Base-by-base conservation (phyloP, 2,329 filamentous ascomycete species). In the Alternaria conjuncta region DNA sequence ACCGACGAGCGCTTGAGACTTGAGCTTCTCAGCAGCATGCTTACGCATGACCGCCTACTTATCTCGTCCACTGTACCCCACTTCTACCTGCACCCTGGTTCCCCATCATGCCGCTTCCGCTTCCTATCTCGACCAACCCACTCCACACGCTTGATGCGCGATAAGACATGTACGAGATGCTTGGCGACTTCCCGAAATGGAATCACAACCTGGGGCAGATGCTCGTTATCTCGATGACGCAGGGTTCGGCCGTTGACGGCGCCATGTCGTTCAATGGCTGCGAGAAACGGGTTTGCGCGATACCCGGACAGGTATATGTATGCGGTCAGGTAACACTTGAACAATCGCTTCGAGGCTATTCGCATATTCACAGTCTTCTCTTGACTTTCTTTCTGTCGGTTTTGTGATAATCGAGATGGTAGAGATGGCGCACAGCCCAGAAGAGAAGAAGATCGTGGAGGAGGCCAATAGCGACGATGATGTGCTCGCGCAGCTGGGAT, bases 401-500 rank as follows among this genome's bases (percentile, higher is more conserved):
- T 15, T 15, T 32, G 18, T 32, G 18, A n/a, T 13, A 3, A 25
- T 36, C 13, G 7, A 44, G 5, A 26, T 32, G 12, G 23, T 53
- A 36, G 47, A 21, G 2, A 72, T 71, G 68, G 55, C 61, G 30
- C 12, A 53, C 12, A 65, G 20, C 36, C 60, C 63, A n/a, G 57
- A 53, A n/a, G 68, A 73, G 58, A 74, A 75, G 59, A 74, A 75
- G 59, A 67, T 71, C 10, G 60, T 75, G 11, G 61, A 68, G 23
- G 69, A 69, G 12, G 62, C 41, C 9, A 69, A 68, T 26, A 74
- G 69, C 41, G 81, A 82, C 61, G 80, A 82, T 74, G 75, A 75
- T 20, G 77, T 78, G 20, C 75, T 83, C 2, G 79, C 79, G 51
- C 72, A 80, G 59, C 61, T 82, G 41, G 81, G 81, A 0, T 83